phyloP scores from a whole-genome alignment of 2,329 filamentous ascomycete species.

The Pseudonectria buxi region DNA sequence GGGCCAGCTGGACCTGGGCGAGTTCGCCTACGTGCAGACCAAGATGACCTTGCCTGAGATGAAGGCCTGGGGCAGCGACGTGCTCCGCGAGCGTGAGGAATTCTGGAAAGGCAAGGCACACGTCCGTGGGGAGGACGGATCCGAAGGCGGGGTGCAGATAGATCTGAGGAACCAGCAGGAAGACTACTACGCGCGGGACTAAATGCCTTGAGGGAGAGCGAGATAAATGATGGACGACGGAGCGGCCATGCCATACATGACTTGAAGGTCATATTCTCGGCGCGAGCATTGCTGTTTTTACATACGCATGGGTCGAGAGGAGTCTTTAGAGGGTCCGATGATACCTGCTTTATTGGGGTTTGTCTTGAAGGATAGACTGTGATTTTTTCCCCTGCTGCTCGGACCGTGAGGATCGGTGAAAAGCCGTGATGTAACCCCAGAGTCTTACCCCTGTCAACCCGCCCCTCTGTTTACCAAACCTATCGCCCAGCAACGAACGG shows the following conservation, averaged over 20 bases:
- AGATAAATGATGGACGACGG: neutral
- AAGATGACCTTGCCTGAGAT: slow-evolving; percentile 72
- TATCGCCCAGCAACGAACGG: too few relatives aligned
- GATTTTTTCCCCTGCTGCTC: too few relatives aligned
- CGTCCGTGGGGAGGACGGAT: slow-evolving; percentile 39
- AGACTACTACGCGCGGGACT: slow-evolving; percentile 39
- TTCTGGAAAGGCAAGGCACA: slow-evolving; percentile 58
- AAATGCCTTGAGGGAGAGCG: neutral
- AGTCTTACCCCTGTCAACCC: too few relatives aligned
- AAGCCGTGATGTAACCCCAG: too few relatives aligned
- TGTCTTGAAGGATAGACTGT: too few relatives aligned
- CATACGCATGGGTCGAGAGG: neutral
- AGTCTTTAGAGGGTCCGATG: neutral
- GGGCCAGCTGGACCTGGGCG: slow-evolving; percentile 66
- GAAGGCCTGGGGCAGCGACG: slow-evolving; percentile 67
- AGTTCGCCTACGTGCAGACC: slow-evolving; percentile 75
- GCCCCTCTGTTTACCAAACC: too few relatives aligned
- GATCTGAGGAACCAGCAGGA: slow-evolving; percentile 37
- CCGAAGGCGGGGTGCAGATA: slow-evolving; percentile 29
- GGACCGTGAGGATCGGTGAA: too few relatives aligned
- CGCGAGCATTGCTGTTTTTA: too few relatives aligned
- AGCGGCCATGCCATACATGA: neutral
- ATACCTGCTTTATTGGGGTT: too few relatives aligned
- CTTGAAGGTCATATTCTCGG: neutral
- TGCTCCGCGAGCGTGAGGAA: slow-evolving; percentile 67